Conservation (phyloP, 2,329 filamentous ascomycete genomes). For the Diaporthe batatas region DNA sequence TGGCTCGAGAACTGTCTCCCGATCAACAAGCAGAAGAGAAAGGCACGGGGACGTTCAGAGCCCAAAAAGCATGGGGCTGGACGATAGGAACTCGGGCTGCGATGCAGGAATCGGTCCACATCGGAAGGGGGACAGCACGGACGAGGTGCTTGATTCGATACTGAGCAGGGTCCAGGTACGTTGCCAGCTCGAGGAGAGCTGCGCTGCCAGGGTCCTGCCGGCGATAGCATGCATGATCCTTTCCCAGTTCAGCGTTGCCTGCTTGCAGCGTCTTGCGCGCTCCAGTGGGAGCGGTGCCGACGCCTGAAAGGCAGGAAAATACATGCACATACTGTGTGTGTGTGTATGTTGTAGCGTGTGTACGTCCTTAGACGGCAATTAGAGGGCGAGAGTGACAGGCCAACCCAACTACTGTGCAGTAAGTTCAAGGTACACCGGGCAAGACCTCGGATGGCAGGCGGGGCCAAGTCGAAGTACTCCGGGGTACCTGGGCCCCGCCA, state of each 20-base stretch:
- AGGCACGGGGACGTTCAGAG: neutral
- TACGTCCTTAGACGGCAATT: too few species aligned
- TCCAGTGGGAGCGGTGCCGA: neutral
- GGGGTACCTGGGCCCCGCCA: neutral
- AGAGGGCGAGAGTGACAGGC: neutral
- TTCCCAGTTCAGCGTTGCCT: constrained; percentile 24
- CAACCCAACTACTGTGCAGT: too few species aligned
- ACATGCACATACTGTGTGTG: neutral
- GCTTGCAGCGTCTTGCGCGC: neutral
- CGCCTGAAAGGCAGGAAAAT: neutral
- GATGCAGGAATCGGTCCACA: constrained; percentile 16
- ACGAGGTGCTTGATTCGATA: constrained; percentile 6
- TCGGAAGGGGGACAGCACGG: constrained; percentile 16
- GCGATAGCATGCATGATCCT: constrained; percentile 9
- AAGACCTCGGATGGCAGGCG: neutral
- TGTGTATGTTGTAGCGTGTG: too few species aligned
- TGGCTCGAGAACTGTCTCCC: constrained; percentile 9
- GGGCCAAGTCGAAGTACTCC: constrained; percentile 14
- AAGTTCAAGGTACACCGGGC: constrained; percentile 19
- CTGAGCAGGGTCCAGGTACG: constrained; percentile 25
- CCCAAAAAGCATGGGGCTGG: neutral
- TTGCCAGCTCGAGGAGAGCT: neutral
- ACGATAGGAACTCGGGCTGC: neutral
- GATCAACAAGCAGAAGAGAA: neutral
- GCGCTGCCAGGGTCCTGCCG: constrained; percentile 10